Evolutionary conservation across 148 eudicot genomes (phyloP).

Genomic region (Vaccinium macrocarpon): DNA sequence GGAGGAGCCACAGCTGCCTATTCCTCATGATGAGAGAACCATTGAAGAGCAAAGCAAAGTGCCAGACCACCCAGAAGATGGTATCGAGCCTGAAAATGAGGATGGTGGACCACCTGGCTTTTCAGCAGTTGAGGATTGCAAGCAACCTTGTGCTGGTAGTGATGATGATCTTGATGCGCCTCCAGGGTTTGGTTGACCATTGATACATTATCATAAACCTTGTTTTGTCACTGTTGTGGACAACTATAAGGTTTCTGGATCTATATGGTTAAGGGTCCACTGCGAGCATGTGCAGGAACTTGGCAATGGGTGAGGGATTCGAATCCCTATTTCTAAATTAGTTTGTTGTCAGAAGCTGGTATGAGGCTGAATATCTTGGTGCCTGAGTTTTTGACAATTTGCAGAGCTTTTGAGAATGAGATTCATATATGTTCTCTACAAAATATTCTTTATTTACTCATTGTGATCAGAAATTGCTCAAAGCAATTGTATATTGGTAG

Average conservation of each 20-base stretch:
- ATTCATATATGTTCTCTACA: background rate
- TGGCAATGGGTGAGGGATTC: background rate
- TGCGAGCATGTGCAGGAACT: background rate
- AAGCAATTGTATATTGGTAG: background rate
- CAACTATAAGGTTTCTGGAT: background rate
- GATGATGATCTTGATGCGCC: constrained; percentile 87
- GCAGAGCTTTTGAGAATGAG: background rate
- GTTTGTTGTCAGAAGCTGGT: background rate
- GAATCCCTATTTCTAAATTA: background rate
- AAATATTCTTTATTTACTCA: background rate
- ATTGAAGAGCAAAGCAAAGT: constrained; percentile 25
- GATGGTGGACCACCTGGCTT: constrained; percentile 47
- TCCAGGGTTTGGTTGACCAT: constrained; percentile 68
- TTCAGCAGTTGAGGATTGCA: constrained; percentile 25
- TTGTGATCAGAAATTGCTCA: background rate
- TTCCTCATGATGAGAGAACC: constrained; percentile 22
- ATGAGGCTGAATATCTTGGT: background rate
- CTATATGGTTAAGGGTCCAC: background rate
- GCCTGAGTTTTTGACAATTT: background rate
- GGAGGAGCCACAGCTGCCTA: constrained; percentile 20
- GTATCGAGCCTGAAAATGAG: constrained; percentile 15
- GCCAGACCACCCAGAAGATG: constrained; percentile 18
- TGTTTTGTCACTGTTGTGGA: background rate
- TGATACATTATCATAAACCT: constrained; percentile 13
- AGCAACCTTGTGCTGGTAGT: constrained; percentile 30